phyloP scores from a whole-genome alignment of 2,329 filamentous ascomycete genomes.

The Colletotrichum australisinense region DNA sequence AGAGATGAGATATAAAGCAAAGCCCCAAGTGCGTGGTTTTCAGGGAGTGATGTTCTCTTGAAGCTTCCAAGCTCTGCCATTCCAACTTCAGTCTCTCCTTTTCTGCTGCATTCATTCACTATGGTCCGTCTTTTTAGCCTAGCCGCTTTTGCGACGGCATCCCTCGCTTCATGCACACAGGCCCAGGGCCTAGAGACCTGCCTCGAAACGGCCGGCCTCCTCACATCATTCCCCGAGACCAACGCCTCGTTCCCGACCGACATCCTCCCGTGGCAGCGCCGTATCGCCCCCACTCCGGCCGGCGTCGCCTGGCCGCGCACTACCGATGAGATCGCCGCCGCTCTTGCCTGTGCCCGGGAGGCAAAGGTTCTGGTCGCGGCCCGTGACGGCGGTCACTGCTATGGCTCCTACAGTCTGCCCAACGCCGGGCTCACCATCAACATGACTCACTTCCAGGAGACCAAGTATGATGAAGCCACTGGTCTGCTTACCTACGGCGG shows the following conservation, averaged over 20 bases:
- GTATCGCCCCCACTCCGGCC: slow-evolving; percentile 31
- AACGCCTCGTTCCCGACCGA: slow-evolving; percentile 31
- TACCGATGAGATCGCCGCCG: slow-evolving; percentile 27
- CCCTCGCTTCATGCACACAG: not conserved
- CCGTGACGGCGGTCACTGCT: slow-evolving; percentile 34
- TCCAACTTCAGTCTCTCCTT: slow-evolving; percentile 26
- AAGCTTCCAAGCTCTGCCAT: not conserved
- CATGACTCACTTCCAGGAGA: slow-evolving; percentile 31
- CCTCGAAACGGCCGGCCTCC: slow-evolving; percentile 32
- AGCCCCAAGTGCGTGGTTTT: not conserved
- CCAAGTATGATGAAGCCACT: slow-evolving; percentile 25
- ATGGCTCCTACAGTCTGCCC: slow-evolving; percentile 29
- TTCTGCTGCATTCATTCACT: not conserved
- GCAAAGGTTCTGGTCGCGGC: slow-evolving; percentile 31
- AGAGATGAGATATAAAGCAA: not conserved
- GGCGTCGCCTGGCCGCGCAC: slow-evolving; percentile 33
- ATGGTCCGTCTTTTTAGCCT: slow-evolving; percentile 17
- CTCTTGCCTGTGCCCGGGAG: slow-evolving; percentile 34
- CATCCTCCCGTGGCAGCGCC: slow-evolving; percentile 29
- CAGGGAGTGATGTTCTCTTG: no score
- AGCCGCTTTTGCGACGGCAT: slow-evolving; percentile 16
- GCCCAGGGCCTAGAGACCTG: slow-evolving; percentile 23
- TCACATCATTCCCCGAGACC: slow-evolving; percentile 29
- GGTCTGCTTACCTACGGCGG: slow-evolving; percentile 33
- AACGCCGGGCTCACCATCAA: slow-evolving; percentile 32